These are phyloP conservation scores for Pichia nakasei DNA, from an alignment of 805 yeast species.

Conservation along the genomic window DNA sequence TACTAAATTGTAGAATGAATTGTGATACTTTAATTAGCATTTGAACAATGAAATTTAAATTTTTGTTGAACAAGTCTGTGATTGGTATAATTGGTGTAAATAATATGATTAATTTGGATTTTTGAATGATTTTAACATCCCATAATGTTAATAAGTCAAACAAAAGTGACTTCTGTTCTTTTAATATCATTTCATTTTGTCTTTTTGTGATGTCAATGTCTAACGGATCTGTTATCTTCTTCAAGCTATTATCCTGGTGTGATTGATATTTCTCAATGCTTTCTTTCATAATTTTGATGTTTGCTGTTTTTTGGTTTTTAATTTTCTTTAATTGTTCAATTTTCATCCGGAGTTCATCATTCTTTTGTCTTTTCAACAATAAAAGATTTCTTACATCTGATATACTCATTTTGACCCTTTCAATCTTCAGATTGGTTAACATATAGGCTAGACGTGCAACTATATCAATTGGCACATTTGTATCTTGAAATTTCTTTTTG, in stretches of 20 bases:
- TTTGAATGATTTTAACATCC: constrained; percentile 2
- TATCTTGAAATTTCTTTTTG: neutral
- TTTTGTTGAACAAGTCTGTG: constrained; percentile 13
- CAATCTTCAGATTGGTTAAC: constrained; percentile 22
- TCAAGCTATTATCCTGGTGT: too few relatives aligned
- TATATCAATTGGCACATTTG: constrained; percentile 15
- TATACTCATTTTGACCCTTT: neutral
- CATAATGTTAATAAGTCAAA: constrained; percentile 5
- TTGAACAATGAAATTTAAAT: constrained; percentile 15
- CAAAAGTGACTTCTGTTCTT: neutral
- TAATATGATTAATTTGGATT: constrained; percentile 9
- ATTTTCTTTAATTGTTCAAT: neutral
- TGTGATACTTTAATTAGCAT: constrained; percentile 16
- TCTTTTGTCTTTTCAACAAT: constrained; percentile 2
- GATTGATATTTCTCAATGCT: neutral
- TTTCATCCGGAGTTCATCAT: constrained; percentile 11
- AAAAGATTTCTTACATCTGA: neutral
- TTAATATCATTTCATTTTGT: constrained; percentile 2
- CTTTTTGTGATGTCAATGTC: neutral
- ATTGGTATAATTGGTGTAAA: constrained; percentile 23
- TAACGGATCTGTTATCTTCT: too few relatives aligned
- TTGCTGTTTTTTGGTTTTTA: neutral
- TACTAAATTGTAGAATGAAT: constrained; percentile 13
- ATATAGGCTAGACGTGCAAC: constrained; percentile 25
- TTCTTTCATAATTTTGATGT: neutral